Conservation (phyloP, 257 asterid genomes). For the Solanum sejunctum region DNA sequence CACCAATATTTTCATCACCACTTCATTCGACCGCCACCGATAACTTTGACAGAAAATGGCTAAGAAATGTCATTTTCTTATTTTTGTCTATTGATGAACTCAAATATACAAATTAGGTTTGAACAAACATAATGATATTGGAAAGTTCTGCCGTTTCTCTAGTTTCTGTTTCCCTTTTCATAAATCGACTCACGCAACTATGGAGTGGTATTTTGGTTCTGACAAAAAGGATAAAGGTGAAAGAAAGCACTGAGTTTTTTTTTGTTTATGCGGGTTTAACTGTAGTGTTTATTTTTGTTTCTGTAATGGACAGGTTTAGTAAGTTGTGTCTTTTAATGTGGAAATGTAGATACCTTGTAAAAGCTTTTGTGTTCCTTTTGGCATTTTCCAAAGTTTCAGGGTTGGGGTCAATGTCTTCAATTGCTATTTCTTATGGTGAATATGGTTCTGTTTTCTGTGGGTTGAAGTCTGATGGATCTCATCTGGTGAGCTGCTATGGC, state of each 20-base stretch:
- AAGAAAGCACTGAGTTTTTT: background rate
- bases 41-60: background rate
- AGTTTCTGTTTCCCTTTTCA: background rate
- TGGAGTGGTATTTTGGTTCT: background rate
- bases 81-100: background rate
- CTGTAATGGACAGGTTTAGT: conserved; percentile 14
- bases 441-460: conserved; percentile 81
- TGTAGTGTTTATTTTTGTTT: background rate
- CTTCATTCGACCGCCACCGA: background rate
- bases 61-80: background rate
- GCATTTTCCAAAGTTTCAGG: conserved; percentile 34
- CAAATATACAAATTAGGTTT: background rate
- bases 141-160: background rate
- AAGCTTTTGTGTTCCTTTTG: conserved; percentile 13
- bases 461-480: conserved; percentile 76
- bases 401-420: conserved; percentile 86
- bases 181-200: background rate
- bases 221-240: background rate
- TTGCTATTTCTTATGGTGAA: conserved; percentile 78
- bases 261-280: background rate
- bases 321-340: background rate
- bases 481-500: conserved; percentile 59
- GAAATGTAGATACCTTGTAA: conserved; percentile 7
- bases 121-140: background rate
- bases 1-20: conserved; percentile 2